These are phyloP conservation scores for Colletotrichum nymphaeae DNA, from an alignment of 2,329 filamentous ascomycete genomes.

Conservation along the genomic window DNA sequence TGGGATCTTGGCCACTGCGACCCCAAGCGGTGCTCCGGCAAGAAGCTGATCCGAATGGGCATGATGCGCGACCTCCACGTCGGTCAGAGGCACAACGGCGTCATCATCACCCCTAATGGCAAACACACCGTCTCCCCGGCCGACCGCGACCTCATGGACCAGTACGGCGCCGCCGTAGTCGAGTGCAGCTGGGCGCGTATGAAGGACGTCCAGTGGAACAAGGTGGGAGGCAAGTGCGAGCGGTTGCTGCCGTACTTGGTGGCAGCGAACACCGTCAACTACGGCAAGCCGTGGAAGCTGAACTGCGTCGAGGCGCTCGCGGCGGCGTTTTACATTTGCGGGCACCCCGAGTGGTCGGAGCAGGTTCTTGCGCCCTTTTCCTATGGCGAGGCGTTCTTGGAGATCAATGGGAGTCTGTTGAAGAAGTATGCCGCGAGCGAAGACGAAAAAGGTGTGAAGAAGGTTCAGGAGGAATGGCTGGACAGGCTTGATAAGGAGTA, in stretches of 20 bases:
- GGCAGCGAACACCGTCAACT: slow-evolving; percentile 96
- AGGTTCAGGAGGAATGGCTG: slow-evolving; percentile 88
- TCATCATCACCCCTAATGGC: slow-evolving; percentile 95
- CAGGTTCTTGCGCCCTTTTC: slow-evolving; percentile 85
- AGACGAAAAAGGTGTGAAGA: slow-evolving; percentile 85
- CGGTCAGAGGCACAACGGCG: slow-evolving; percentile 90
- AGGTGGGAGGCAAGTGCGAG: slow-evolving; percentile 94
- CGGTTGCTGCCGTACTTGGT: slow-evolving; percentile 93
- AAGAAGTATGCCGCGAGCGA: slow-evolving; percentile 87
- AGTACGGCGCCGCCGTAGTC: slow-evolving; percentile 93
- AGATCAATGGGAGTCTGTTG: slow-evolving; percentile 87
- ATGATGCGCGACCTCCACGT: slow-evolving; percentile 93
- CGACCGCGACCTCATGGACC: slow-evolving; percentile 83
- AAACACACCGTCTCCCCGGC: slow-evolving; percentile 86
- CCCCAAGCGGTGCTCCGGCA: slow-evolving; percentile 95
- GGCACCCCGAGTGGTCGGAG: slow-evolving; percentile 90
- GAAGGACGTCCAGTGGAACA: slow-evolving; percentile 88
- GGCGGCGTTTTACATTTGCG: slow-evolving; percentile 92
- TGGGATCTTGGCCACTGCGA: slow-evolving; percentile 99
- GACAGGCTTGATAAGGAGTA: slow-evolving; percentile 92
- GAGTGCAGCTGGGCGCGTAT: slow-evolving; percentile 98
- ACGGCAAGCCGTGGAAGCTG: slow-evolving; percentile 92
- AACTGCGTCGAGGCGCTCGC: slow-evolving; percentile 97
- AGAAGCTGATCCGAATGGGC: slow-evolving; percentile 90
- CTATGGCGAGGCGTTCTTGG: slow-evolving; percentile 88